Percentiles rank a stretch among this genome's conserved stretches.
These are phyloP conservation scores for Yueomyces sinensis DNA, from an alignment of 805 yeast species.

Conservation along the genomic window DNA sequence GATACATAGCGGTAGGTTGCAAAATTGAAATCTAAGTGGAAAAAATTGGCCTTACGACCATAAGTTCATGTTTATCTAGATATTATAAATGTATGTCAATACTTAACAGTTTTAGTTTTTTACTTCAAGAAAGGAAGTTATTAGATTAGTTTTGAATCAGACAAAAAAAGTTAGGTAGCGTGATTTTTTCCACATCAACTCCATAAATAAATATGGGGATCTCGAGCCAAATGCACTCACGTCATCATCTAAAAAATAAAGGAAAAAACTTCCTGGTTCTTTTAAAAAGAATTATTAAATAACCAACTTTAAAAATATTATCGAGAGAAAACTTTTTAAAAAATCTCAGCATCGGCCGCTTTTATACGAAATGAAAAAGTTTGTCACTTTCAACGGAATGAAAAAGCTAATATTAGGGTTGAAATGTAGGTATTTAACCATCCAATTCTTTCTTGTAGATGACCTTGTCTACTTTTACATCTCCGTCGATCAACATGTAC, in stretches of 20 bases:
- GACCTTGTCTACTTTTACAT: slow-evolving; percentile 84
- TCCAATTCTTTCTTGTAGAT: slow-evolving; percentile 37
- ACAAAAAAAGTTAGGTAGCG: slow-evolving; percentile 77
- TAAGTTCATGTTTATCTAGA: too few relatives aligned
- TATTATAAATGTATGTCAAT: too few relatives aligned
- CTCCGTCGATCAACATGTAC: slow-evolving; percentile 67
- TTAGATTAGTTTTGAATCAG: too few relatives aligned
- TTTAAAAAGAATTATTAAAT: neutral
- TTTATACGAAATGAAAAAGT: too few relatives aligned
- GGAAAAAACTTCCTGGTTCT: slow-evolving; percentile 23
- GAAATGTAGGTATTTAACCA: neutral
- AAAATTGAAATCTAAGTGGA: too few relatives aligned
- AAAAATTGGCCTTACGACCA: too few relatives aligned
- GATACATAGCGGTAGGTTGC: neutral
- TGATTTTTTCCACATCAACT: slow-evolving; percentile 97
- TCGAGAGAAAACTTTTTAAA: too few relatives aligned
- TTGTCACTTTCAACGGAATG: too few relatives aligned
- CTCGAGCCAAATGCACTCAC: slow-evolving; percentile 99
- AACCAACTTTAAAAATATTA: too few relatives aligned
- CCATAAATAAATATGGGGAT: slow-evolving; percentile 29
- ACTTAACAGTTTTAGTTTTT: too few relatives aligned
- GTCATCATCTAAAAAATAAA: slow-evolving; percentile 51
- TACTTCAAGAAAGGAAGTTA: too few relatives aligned
- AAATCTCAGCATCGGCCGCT: too few relatives aligned
- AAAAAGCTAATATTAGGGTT: neutral